phyloP scores from a whole-genome alignment of 805 yeast species.

The Metschnikowia colocasiae region DNA sequence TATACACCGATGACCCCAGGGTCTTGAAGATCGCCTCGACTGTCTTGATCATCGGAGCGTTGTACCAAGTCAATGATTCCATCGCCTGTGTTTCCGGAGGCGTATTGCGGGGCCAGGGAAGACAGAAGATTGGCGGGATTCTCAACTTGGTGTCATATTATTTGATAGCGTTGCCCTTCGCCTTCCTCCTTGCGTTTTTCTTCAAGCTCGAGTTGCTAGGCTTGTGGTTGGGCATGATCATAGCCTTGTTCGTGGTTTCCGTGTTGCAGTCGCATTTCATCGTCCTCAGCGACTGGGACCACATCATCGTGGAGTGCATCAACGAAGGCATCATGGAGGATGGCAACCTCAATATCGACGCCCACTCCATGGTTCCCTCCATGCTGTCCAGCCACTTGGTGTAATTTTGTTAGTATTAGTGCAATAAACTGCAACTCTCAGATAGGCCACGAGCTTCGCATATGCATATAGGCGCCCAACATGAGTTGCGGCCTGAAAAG shows the following conservation, averaged over 20 bases:
- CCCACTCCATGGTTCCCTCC: constrained; percentile 30
- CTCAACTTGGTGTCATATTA: constrained; percentile 48
- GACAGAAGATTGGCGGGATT: constrained; percentile 54
- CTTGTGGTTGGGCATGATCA: constrained; percentile 44
- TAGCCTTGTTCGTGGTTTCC: constrained; percentile 36
- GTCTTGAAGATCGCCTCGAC: constrained; percentile 37
- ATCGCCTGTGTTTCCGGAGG: constrained; percentile 51
- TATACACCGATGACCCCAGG: constrained; percentile 39
- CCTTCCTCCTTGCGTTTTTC: constrained; percentile 42
- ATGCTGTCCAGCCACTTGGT: constrained; percentile 19
- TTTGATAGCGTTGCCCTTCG: constrained; percentile 47
- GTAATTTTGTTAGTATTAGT: neutral
- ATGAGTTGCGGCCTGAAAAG: neutral
- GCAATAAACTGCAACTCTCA: neutral
- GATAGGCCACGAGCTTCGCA: neutral
- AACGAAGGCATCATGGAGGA: constrained; percentile 42
- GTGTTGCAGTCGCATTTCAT: constrained; percentile 41
- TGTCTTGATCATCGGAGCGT: constrained; percentile 44
- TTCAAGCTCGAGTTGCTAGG: constrained; percentile 40
- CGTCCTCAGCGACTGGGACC: constrained; percentile 41
- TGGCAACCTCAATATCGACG: constrained; percentile 27
- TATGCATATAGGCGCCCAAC: neutral
- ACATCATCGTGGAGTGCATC: constrained; percentile 36
- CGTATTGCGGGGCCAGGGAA: constrained; percentile 54
- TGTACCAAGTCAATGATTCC: constrained; percentile 52